These are phyloP conservation scores for Verticillium nubilum DNA, from an alignment of 2,329 filamentous ascomycete species.

Conservation along the genomic window DNA sequence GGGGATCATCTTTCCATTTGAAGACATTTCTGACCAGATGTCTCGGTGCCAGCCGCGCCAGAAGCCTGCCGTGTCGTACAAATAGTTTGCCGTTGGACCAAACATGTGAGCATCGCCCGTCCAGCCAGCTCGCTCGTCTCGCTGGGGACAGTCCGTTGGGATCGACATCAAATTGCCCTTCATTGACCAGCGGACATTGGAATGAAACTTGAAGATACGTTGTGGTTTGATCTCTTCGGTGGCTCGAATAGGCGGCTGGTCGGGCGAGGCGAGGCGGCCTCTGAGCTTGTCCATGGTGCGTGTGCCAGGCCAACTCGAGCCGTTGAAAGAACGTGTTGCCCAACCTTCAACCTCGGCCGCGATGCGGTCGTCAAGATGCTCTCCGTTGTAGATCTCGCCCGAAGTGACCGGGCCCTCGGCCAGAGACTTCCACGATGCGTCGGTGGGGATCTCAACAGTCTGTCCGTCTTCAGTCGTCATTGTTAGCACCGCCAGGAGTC, in stretches of 20 bases:
- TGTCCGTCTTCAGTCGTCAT: constrained; percentile 25
- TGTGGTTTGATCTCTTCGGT: constrained; percentile 22
- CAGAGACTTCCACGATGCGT: constrained; percentile 29
- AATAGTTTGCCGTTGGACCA: constrained; percentile 41
- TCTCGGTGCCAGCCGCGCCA: constrained; percentile 45
- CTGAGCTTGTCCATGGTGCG: constrained; percentile 16
- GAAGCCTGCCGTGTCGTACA: constrained; percentile 48
- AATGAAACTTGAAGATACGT: constrained; percentile 34
- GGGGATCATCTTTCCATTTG: constrained; percentile 16
- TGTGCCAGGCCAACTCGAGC: neutral
- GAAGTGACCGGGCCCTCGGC: constrained; percentile 23
- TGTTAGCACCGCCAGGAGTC: constrained; percentile 31
- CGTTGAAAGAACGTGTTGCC: constrained; percentile 15
- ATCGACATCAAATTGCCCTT: constrained; percentile 52
- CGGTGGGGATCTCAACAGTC: constrained; percentile 22
- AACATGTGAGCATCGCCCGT: constrained; percentile 47
- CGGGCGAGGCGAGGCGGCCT: constrained; percentile 30
- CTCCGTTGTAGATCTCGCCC: constrained; percentile 47
- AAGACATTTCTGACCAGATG: constrained; percentile 27
- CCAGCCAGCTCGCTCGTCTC: constrained; percentile 51
- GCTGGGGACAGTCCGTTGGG: constrained; percentile 53
- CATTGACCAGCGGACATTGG: constrained; percentile 52
- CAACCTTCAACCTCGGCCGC: constrained; percentile 22
- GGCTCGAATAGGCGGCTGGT: constrained; percentile 38
- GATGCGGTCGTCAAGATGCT: constrained; percentile 37